A percentile compares a stretch with the other conserved stretches of the same genome.
These are phyloP conservation scores for Boehmeria nivea DNA, from an alignment of 306 rosid genomes.

Conservation along the genomic window DNA sequence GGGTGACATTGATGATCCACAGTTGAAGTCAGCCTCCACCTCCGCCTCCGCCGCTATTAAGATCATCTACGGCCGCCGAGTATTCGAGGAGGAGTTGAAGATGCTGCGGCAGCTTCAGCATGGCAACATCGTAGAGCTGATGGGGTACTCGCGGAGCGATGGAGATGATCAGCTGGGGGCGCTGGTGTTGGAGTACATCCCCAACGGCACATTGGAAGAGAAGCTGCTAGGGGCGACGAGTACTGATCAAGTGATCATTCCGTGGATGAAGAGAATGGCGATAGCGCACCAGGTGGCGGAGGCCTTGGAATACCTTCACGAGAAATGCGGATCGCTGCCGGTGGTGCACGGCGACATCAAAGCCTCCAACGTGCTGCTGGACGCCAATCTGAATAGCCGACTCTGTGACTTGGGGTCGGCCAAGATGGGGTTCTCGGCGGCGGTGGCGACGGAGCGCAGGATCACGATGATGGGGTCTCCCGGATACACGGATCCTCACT, in stretches of 20 bases:
- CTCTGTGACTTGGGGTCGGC: conserved; percentile 53
- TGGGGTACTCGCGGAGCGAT: conserved; percentile 35
- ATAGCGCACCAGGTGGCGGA: conserved; percentile 39
- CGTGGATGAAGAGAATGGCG: conserved; percentile 35
- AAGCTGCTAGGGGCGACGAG: conserved; percentile 19
- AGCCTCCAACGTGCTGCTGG: conserved; percentile 39
- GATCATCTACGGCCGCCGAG: conserved; percentile 28
- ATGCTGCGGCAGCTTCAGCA: conserved; percentile 33
- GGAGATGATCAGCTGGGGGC: conserved; percentile 34
- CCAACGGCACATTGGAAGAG: conserved; percentile 43
- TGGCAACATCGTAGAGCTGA: conserved; percentile 26
- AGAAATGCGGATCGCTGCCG: conserved; percentile 31
- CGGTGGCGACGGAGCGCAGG: conserved; percentile 3
- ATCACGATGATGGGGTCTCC: conserved; percentile 45
- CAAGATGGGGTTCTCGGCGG: conserved; percentile 44
- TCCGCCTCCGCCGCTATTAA: conserved; percentile 20
- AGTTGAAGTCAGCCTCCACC: too few species aligned
- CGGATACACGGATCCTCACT: conserved; percentile 51
- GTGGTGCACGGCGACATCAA: conserved; percentile 49
- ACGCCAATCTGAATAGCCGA: conserved; percentile 29
- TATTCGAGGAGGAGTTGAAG: conserved; percentile 42
- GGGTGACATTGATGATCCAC: conserved; percentile 3
- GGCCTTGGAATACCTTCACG: conserved; percentile 40
- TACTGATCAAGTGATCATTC: conserved; percentile 6
- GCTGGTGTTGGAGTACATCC: conserved; percentile 34